A percentile compares a stretch with the other conserved stretches of the same genome.
Conservation (phyloP, 495 filamentous ascomycete genomes). For the Annulohypoxylon maeteangense region DNA sequence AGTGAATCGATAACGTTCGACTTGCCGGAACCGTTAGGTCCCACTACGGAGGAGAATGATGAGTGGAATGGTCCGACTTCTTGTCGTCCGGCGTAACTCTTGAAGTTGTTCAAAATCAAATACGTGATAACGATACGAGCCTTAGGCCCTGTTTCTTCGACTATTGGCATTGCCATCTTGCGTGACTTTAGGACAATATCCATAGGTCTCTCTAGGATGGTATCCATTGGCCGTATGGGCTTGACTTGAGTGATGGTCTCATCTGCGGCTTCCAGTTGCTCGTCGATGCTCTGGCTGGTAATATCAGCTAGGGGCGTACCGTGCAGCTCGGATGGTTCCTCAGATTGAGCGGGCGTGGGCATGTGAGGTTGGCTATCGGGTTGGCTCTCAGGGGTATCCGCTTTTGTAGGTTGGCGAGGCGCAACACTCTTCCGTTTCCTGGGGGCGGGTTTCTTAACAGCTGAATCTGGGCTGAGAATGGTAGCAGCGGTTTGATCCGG, state of each 20-base stretch:
- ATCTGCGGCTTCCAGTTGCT: slow-evolving; percentile 46
- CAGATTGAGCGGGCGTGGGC: slow-evolving; percentile 59
- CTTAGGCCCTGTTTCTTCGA: slow-evolving; percentile 79
- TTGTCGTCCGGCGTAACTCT: slow-evolving; percentile 95
- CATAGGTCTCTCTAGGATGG: slow-evolving; percentile 87
- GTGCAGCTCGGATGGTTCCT: slow-evolving; percentile 57
- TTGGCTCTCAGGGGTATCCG: slow-evolving; percentile 40
- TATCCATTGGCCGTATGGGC: slow-evolving; percentile 77
- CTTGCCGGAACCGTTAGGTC: slow-evolving; percentile 97
- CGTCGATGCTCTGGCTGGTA: slow-evolving; percentile 74
- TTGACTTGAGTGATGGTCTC: slow-evolving; percentile 62
- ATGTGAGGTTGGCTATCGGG: slow-evolving; percentile 64
- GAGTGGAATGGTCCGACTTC: slow-evolving; percentile 96
- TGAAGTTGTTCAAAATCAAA: slow-evolving; percentile 92
- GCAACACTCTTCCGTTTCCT: slow-evolving; percentile 77
- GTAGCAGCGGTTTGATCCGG: slow-evolving; percentile 62
- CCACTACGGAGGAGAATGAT: slow-evolving; percentile 98
- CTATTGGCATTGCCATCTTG: slow-evolving; percentile 69
- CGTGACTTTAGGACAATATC: slow-evolving; percentile 93
- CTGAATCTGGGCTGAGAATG: slow-evolving; percentile 67
- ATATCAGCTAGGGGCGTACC: slow-evolving; percentile 81
- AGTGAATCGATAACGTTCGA: slow-evolving; percentile 99
- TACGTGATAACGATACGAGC: slow-evolving; percentile 90
- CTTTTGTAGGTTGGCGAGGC: slow-evolving; percentile 56
- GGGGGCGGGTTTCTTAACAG: slow-evolving; percentile 70